These are phyloP conservation scores for Podila clonocystis DNA, from an alignment of 192 early-diverging fungal species.

Conservation along the genomic window DNA sequence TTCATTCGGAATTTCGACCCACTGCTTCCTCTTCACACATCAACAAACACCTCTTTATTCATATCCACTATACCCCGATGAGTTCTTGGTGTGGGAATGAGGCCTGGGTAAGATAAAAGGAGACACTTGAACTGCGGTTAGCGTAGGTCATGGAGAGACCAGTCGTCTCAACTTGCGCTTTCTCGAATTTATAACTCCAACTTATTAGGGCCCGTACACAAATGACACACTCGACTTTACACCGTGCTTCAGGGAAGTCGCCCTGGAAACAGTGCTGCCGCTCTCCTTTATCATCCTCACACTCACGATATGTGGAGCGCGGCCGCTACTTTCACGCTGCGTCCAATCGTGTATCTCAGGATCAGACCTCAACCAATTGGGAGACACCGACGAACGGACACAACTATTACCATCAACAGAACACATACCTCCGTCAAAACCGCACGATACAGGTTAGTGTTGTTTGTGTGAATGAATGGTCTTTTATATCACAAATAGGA, in stretches of 20 bases:
- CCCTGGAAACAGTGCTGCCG: conserved; percentile 31
- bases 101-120: conserved; percentile 19
- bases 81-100: conserved; percentile 51
- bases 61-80: conserved; percentile 11
- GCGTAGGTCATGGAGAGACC: no score
- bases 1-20: background rate
- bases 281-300: conserved; percentile 39
- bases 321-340: conserved; percentile 23
- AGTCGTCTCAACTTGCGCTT: background rate
- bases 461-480: no score
- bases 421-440: conserved; percentile 1
- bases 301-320: conserved; percentile 40
- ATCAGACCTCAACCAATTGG: background rate
- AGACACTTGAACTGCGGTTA: background rate
- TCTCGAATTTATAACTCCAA: background rate
- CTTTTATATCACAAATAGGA: no score
- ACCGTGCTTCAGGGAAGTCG: conserved; percentile 48
- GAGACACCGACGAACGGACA: conserved; percentile 15
- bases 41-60: background rate
- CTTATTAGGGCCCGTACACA: conserved; percentile 39
- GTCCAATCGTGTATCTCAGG: conserved; percentile 1
- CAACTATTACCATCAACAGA: background rate
- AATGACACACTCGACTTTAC: conserved; percentile 47
- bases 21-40: background rate
- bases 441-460: background rate